Base-by-base conservation (phyloP, 495 filamentous ascomycete genomes). In the Neurospora intermedia region DNA sequence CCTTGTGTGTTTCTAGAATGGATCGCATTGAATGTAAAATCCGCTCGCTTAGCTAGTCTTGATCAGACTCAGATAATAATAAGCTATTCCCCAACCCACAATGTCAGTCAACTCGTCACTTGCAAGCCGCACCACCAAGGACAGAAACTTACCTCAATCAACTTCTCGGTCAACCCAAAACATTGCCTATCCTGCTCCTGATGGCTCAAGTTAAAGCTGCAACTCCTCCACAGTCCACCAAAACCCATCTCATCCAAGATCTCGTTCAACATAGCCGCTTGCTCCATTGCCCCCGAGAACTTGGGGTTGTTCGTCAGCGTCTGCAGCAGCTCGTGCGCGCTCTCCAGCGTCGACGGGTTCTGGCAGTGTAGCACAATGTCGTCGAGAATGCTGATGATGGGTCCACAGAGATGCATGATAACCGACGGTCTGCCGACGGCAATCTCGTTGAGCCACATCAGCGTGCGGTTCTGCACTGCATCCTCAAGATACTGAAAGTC, bases 401-500 rank as follows among this genome's bases (percentile, higher is more conserved):
- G 85, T 8, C 82, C 81, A 74, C 82, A 86, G 84, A 89, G 74
- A 43, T 85, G 84, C 70, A 86, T 74, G 11, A 87, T 77, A 3
- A 88, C 85, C 7, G 81, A 79, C 18, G 87, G 86, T 69, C 87
- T 75, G 54, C 77, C 81, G 40, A 73, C 31, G 35, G 86, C 84
- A 11, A 89, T 77, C 69, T 82, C 81, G 71, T 83, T 85, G 42
- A 89, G 78, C 85, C 86, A 88, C 70, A 78, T 77, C 46, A 89
- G 78, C 6, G 83, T 85, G 40, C 86, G 81, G 35, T 84, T 83
- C 77, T 89, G 87, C 72, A 87, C 80, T 20, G 82, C 78, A 41
- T 88, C 86, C 42, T 89, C 87, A 7, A 87, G 77, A 42, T 85
- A 85, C 70, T 82, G 85, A 76, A 89, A 89, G 76, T 89, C 87